Evolutionary conservation across 805 yeast species (phyloP).

Genomic region (Millerozyma acaciae): DNA sequence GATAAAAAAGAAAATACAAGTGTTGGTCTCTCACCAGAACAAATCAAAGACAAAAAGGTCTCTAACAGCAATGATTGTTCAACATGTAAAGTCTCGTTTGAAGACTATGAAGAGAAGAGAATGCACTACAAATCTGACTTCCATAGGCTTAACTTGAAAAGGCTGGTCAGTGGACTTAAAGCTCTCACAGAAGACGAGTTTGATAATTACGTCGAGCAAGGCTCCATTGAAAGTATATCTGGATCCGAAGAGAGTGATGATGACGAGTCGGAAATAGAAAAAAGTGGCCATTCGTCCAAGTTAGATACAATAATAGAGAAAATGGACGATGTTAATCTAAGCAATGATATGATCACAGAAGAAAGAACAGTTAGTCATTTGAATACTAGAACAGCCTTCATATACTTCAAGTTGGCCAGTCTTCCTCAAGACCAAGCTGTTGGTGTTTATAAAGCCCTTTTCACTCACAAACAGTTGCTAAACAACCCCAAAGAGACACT

Average conservation of each 20-base stretch:
- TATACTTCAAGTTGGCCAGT: conserved; percentile 50
- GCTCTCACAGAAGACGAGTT: conserved; percentile 56
- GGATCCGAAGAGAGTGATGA: conserved; percentile 44
- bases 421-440: conserved; percentile 48
- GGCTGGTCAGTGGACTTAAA: conserved; percentile 42
- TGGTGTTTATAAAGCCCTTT: conserved; percentile 65
- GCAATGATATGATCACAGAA: conserved; percentile 20
- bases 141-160: conserved; percentile 56
- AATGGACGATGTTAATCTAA: conserved; percentile 9
- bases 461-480: conserved; percentile 38
- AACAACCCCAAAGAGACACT: conserved; percentile 49
- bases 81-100: conserved; percentile 13
- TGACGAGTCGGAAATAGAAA: conserved; percentile 16
- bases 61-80: conserved; percentile 12
- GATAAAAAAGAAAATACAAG: no score
- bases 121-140: conserved; percentile 56
- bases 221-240: conserved; percentile 54
- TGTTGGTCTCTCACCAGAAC: conserved; percentile 2
- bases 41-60: not conserved
- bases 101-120: conserved; percentile 15
- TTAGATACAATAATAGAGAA: conserved; percentile 20
- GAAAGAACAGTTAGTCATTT: conserved; percentile 46
- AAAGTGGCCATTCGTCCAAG: conserved; percentile 8
- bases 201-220: conserved; percentile 48
- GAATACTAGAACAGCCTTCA: conserved; percentile 67